Conservation (phyloP, 2,329 filamentous ascomycete species). For the Aspergillus tamarii region DNA sequence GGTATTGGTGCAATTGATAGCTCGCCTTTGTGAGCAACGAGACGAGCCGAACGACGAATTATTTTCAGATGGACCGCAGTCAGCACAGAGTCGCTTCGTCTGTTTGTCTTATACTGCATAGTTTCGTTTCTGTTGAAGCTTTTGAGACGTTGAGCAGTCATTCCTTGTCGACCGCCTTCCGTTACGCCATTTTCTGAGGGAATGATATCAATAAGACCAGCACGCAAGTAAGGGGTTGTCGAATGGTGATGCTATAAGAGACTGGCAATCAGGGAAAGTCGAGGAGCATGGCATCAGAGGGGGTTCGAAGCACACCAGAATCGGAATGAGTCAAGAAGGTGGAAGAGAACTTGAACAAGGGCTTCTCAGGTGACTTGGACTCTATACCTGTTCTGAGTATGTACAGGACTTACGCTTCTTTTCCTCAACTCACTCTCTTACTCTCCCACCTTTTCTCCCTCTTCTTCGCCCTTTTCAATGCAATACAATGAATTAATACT, state of each 20-base stretch:
- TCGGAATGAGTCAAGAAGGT: background rate
- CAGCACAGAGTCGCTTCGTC: background rate
- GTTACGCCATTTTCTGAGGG: constrained; percentile 26
- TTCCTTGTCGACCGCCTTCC: constrained; percentile 18
- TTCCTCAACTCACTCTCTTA: background rate
- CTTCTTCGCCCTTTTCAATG: background rate
- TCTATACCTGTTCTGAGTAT: background rate
- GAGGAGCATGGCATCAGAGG: constrained; percentile 2
- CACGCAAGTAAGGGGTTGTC: constrained; percentile 12
- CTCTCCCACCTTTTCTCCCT: background rate
- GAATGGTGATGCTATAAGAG: background rate
- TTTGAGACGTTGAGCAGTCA: constrained; percentile 19
- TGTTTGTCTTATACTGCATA: constrained; percentile 16
- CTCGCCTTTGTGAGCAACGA: background rate
- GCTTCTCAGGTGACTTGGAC: constrained; percentile 4
- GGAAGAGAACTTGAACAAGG: background rate
- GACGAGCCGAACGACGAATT: constrained; percentile 3
- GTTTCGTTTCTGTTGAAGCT: constrained; percentile 23
- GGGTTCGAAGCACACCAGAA: background rate
- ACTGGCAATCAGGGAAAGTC: background rate
- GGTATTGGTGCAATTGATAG: constrained; percentile 3
- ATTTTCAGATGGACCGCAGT: background rate
- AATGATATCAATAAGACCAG: constrained; percentile 22
- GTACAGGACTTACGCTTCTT: background rate
- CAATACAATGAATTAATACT: background rate